Conservation (phyloP, 768 basidiomycete genomes). For the Lentinula guzmanii region DNA sequence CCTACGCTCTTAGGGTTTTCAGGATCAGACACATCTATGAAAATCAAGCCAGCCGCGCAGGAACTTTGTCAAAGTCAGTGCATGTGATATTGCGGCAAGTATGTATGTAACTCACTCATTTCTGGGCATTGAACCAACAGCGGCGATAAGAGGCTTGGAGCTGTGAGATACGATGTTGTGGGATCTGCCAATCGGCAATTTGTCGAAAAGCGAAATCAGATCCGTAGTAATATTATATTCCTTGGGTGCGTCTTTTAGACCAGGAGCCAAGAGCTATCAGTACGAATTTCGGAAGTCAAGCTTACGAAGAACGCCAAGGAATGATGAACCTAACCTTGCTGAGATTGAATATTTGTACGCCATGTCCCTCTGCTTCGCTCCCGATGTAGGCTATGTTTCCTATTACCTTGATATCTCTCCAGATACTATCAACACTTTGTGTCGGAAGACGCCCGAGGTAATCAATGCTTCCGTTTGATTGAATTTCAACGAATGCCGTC, state of each 20-base stretch:
- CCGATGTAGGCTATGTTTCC: slow-evolving; percentile 18
- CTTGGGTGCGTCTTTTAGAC: slow-evolving; percentile 13
- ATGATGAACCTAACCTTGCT: slow-evolving; percentile 10
- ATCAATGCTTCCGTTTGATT: slow-evolving; percentile 10
- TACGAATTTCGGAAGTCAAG: neutral
- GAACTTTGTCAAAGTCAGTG: neutral
- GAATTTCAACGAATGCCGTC: slow-evolving; percentile 10
- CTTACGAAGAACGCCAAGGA: neutral
- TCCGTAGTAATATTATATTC: slow-evolving; percentile 13
- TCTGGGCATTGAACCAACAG: slow-evolving; percentile 20
- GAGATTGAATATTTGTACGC: slow-evolving; percentile 23
- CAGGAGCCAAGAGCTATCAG: slow-evolving; percentile 11
- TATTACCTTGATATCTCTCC: slow-evolving; percentile 20
- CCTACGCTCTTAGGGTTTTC: slow-evolving; percentile 17
- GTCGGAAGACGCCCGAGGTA: slow-evolving; percentile 22
- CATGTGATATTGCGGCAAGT: neutral
- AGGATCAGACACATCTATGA: slow-evolving; percentile 22
- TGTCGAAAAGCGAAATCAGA: slow-evolving; percentile 14
- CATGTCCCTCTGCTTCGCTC: slow-evolving; percentile 19
- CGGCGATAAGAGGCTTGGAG: slow-evolving; percentile 15
- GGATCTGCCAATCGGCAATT: slow-evolving; percentile 19
- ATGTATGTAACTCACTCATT: slow-evolving; percentile 6
- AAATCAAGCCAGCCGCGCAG: slow-evolving; percentile 20
- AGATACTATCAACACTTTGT: slow-evolving; percentile 13
- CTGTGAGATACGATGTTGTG: slow-evolving; percentile 22